These are phyloP conservation scores for Chalaropsis ovoidea DNA, from an alignment of 2,329 filamentous ascomycete species.

Conservation along the genomic window DNA sequence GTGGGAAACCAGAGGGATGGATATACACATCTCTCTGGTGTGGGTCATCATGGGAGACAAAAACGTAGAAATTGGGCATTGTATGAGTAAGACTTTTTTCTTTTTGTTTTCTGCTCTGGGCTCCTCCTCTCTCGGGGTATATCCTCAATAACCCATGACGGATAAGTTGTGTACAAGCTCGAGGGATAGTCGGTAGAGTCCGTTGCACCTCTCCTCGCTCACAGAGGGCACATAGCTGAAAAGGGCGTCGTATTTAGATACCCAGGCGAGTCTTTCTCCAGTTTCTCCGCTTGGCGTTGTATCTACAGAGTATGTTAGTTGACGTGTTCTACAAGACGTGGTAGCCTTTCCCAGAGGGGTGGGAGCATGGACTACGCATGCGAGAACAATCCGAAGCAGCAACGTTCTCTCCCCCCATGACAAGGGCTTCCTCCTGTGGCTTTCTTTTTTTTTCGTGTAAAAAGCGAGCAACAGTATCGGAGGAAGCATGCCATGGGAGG, in stretches of 20 bases:
- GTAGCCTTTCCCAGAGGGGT: neutral
- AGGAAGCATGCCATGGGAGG: neutral
- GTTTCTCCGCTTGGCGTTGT: conserved; percentile 99
- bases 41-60: conserved; percentile 14
- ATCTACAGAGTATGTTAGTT: conserved; percentile 48
- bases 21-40: neutral
- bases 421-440: too few relatives aligned
- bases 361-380: too few relatives aligned
- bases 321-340: too few relatives aligned
- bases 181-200: conserved; percentile 20
- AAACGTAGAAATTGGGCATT: conserved; percentile 21
- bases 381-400: too few relatives aligned
- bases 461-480: neutral
- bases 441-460: neutral
- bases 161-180: conserved; percentile 21
- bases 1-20: neutral
- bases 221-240: conserved; percentile 25
- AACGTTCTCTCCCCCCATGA: too few relatives aligned
- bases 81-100: conserved; percentile 23
- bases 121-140: conserved; percentile 23
- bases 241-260: conserved; percentile 55
- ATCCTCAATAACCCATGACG: conserved; percentile 23
- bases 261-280: conserved; percentile 99
- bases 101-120: conserved; percentile 18
- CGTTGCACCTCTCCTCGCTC: conserved; percentile 23